These are phyloP conservation scores for Plasmodium fragile DNA, from an alignment of 169 alveolate genomes.

Conservation along the genomic window DNA sequence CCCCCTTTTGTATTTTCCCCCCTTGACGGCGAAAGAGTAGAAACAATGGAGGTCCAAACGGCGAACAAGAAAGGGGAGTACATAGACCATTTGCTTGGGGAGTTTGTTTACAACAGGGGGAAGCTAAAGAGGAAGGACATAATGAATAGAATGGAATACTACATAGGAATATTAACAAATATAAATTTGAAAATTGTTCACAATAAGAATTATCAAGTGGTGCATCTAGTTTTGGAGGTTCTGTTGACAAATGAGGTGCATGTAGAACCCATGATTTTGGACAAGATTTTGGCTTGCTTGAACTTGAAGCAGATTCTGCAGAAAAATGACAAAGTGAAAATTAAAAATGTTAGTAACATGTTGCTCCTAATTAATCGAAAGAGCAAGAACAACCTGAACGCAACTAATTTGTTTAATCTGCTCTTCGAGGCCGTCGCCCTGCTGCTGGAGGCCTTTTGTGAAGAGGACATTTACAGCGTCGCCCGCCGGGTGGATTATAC, in stretches of 20 bases:
- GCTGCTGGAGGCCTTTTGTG: slow-evolving; percentile 8
- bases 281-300: slow-evolving; percentile 6
- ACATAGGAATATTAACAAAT: slow-evolving; percentile 37
- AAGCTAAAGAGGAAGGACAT: slow-evolving; percentile 5
- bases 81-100: background rate
- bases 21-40: background rate
- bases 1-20: background rate
- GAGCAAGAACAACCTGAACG: slow-evolving; percentile 11
- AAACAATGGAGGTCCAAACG: background rate
- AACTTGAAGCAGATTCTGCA: slow-evolving; percentile 36
- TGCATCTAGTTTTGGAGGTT: slow-evolving; percentile 4
- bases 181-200: slow-evolving; percentile 58
- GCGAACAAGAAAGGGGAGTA: background rate
- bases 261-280: slow-evolving; percentile 37
- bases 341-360: slow-evolving; percentile 29
- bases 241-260: slow-evolving; percentile 6
- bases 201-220: slow-evolving; percentile 40
- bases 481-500: slow-evolving; percentile 4
- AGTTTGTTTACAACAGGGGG: slow-evolving; percentile 2
- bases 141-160: slow-evolving; percentile 23
- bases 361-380: slow-evolving; percentile 21
- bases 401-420: slow-evolving; percentile 24
- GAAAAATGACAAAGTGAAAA: slow-evolving; percentile 22
- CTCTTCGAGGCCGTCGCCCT: slow-evolving; percentile 8
- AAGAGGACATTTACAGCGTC: slow-evolving; percentile 7